Percentiles rank a stretch among this genome's conserved stretches.
These are phyloP conservation scores for Fusarium nisikadoi DNA, from an alignment of 2,329 filamentous ascomycete genomes.

Conservation along the genomic window DNA sequence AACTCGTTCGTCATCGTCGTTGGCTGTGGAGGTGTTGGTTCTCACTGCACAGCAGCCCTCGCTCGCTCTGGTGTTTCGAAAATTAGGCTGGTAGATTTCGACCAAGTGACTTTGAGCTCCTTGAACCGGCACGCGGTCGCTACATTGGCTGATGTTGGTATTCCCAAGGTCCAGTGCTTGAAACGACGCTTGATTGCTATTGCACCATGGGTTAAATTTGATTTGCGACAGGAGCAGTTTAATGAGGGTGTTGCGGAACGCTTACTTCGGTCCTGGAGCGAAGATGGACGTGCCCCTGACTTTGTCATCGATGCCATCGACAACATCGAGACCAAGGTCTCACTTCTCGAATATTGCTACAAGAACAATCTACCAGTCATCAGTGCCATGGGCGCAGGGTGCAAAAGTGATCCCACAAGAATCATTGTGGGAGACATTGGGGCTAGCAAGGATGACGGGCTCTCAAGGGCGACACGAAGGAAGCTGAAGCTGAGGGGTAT, in stretches of 20 bases:
- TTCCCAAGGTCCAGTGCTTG: constrained; percentile 89
- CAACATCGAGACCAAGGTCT: constrained; percentile 97
- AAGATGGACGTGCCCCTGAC: constrained; percentile 72
- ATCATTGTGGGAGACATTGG: constrained; percentile 94
- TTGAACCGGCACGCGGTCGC: constrained; percentile 96
- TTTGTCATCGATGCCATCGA: constrained; percentile 98
- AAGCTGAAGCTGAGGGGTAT: constrained; percentile 82
- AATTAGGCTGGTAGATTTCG: constrained; percentile 92
- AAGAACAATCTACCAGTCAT: constrained; percentile 82
- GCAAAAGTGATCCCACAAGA: constrained; percentile 86
- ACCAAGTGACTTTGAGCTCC: constrained; percentile 94
- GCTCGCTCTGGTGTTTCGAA: constrained; percentile 90
- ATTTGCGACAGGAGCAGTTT: constrained; percentile 87
- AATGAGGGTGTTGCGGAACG: constrained; percentile 71
- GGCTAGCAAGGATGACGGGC: constrained; percentile 84
- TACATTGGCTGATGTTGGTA: constrained; percentile 92
- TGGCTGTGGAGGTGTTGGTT: constrained; percentile 93
- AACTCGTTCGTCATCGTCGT: constrained; percentile 88
- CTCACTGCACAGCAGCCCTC: constrained; percentile 87
- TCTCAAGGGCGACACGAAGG: constrained; percentile 86
- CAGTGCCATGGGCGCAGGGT: constrained; percentile 95
- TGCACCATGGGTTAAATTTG: constrained; percentile 90
- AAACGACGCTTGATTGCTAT: constrained; percentile 84
- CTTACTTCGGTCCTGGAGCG: constrained; percentile 75
- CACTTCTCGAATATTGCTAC: constrained; percentile 87